Evolutionary conservation across 2,329 filamentous ascomycete genomes (phyloP).

Genomic region (Fusarium stilboides): DNA sequence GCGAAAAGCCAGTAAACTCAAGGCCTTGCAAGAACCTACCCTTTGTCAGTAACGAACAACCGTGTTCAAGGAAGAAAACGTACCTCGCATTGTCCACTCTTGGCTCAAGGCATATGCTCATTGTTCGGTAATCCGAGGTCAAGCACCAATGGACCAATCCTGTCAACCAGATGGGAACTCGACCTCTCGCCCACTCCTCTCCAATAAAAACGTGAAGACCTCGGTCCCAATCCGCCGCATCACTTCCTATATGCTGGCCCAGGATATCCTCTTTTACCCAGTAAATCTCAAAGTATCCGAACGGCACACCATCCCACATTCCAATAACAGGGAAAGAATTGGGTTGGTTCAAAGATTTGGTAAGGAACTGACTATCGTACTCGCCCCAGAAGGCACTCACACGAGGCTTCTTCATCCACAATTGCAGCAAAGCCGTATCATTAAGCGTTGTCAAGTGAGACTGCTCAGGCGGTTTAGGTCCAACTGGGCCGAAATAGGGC

Average conservation of each 20-base stretch:
- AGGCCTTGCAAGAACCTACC: conserved; percentile 71
- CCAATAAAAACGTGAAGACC: conserved; percentile 92
- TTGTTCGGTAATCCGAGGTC: conserved; percentile 83
- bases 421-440: conserved; percentile 76
- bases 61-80: neutral
- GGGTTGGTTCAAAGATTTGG: conserved; percentile 72
- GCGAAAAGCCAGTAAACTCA: conserved; percentile 82
- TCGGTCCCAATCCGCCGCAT: conserved; percentile 84
- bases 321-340: conserved; percentile 94
- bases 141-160: conserved; percentile 91
- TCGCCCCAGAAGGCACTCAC: conserved; percentile 89
- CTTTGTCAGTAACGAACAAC: neutral
- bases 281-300: conserved; percentile 98
- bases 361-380: conserved; percentile 76
- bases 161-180: conserved; percentile 86
- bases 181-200: conserved; percentile 90
- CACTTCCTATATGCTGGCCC: conserved; percentile 76
- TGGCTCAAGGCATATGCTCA: conserved; percentile 88
- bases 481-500: conserved; percentile 73
- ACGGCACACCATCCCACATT: conserved; percentile 94
- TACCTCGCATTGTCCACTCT: conserved; percentile 92
- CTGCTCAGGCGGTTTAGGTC: conserved; percentile 58
- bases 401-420: conserved; percentile 90
- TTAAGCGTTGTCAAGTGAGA: conserved; percentile 61
- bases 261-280: conserved; percentile 95